These are phyloP conservation scores for Chionographis japonica DNA, from an alignment of 106 monocot species.

Conservation along the genomic window DNA sequence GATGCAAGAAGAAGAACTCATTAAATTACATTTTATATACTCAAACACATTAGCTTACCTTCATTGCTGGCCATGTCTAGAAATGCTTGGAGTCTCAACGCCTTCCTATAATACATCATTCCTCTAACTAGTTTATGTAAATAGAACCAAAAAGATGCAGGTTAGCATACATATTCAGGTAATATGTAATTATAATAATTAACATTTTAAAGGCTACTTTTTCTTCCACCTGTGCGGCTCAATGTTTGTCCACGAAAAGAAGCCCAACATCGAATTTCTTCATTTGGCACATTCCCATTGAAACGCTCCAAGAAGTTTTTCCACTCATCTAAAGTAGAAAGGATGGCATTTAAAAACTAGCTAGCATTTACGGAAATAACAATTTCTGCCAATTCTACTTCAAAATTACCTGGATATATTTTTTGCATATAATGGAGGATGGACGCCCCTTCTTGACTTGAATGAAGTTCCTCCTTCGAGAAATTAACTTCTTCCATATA, in stretches of 20 bases:
- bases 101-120: slow-evolving; percentile 80
- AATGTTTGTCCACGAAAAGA: slow-evolving; percentile 76
- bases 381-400: neutral
- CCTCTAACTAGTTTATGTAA: slow-evolving; percentile 42
- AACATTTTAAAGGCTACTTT: neutral
- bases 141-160: neutral
- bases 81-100: slow-evolving; percentile 58
- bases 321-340: slow-evolving; percentile 56
- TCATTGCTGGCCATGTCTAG: slow-evolving; percentile 46
- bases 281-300: slow-evolving; percentile 21
- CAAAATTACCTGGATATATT: slow-evolving; percentile 60
- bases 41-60: slow-evolving; percentile 18
- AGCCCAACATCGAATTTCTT: slow-evolving; percentile 65
- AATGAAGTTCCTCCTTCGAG: slow-evolving; percentile 68
- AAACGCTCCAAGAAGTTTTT: slow-evolving; percentile 59
- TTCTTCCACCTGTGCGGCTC: slow-evolving; percentile 59
- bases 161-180: neutral
- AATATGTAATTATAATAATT: slow-evolving; percentile 1
- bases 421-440: slow-evolving; percentile 73
- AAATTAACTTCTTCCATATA: slow-evolving; percentile 73
- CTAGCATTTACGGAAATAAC: neutral
- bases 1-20: neutral
- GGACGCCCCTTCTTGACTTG: slow-evolving; percentile 56
- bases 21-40: neutral
- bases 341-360: neutral